Evolutionary conservation across 2,329 filamentous ascomycete species (phyloP), one percentile per base, ranked within the genome.

Genomic region (Thelonectria olida): DNA sequence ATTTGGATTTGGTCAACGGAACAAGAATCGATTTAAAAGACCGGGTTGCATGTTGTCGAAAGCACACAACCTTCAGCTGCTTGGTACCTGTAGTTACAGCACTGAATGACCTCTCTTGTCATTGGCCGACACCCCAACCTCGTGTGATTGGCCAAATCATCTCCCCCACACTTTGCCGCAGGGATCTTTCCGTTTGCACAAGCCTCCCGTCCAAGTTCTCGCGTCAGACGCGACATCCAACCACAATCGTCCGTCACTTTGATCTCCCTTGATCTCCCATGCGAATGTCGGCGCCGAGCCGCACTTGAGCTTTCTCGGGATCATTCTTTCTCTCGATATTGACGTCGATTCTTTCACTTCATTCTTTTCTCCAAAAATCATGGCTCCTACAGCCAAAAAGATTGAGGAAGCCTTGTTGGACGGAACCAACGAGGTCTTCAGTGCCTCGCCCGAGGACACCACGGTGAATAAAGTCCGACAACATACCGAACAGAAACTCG

Each of bases 381-480:
- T 83, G 80, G 74, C 79, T 6, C 79, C 79, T 2, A 78, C 80
- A 5, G 69, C 73, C 23, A 74, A 79, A 61, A 69, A 74, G 39
- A 74, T 88, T 22, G 79, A 84, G 65, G 69, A 76, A 48, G 81
- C 78, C 53, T 78, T 88, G 13, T 74, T 79, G 42, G 73, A 80
- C n/a, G 79, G 79, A 4, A 83, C 85, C 34, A 77, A 74, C 51
- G 75, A 78, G 3, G 69, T 86, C 39, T 86, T 82, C 67, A 72
- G 77, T 23, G 69, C 72, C 19, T 77, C 80, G 12, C 78, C 80
- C 4, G 81, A 84, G 19, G 65, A 78, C 4, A 79, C 88, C 8
- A 84, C 85, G 0, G 85, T 90, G 61, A 88, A 88, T 67, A 79
- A 78, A 50, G 81, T 88, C 55, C 85, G 88, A 56, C 81, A 83